Conservation (phyloP, 306 rosid species). For the Vigna trinervia region DNA sequence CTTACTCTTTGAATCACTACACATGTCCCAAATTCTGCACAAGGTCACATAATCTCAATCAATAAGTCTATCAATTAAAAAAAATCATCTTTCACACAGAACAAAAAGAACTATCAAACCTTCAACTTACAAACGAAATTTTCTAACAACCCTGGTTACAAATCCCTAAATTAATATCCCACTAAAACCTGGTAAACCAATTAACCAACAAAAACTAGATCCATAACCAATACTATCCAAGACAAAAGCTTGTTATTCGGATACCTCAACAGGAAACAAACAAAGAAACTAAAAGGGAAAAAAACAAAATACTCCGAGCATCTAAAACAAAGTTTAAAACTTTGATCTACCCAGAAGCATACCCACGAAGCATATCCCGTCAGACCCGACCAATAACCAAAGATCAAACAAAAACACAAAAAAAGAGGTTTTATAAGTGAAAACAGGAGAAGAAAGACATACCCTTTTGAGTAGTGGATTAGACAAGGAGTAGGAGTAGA, state of each 20-base stretch:
- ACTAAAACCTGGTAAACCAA: neutral
- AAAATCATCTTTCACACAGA: neutral
- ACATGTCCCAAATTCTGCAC: slow-evolving; percentile 82
- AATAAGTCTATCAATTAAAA: slow-evolving; percentile 38
- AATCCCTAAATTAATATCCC: slow-evolving; percentile 25
- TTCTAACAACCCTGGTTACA: slow-evolving; percentile 10
- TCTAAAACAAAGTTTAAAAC: slow-evolving; percentile 42
- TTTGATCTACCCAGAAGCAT: slow-evolving; percentile 41
- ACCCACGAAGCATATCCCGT: slow-evolving; percentile 40
- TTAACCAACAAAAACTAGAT: slow-evolving; percentile 5
- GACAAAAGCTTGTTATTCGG: slow-evolving; percentile 32
- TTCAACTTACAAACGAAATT: slow-evolving; percentile 1
- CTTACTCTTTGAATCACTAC: slow-evolving; percentile 69
- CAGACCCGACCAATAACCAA: slow-evolving; percentile 30
- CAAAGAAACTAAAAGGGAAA: neutral
- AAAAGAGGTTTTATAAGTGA: neutral
- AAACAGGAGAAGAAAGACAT: slow-evolving; percentile 42
- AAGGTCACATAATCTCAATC: slow-evolving; percentile 42
- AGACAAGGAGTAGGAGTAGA: neutral
- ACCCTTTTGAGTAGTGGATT: slow-evolving; percentile 47
- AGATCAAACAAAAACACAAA: slow-evolving; percentile 21
- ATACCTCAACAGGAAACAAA: neutral
- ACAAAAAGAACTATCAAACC: neutral
- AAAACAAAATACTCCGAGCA: slow-evolving; percentile 37
- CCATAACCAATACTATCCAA: slow-evolving; percentile 16